A percentile compares a stretch with the other conserved stretches of the same genome.
These are phyloP conservation scores for Fusarium sarcochroum DNA, from an alignment of 2,329 filamentous ascomycete species.

Conservation along the genomic window DNA sequence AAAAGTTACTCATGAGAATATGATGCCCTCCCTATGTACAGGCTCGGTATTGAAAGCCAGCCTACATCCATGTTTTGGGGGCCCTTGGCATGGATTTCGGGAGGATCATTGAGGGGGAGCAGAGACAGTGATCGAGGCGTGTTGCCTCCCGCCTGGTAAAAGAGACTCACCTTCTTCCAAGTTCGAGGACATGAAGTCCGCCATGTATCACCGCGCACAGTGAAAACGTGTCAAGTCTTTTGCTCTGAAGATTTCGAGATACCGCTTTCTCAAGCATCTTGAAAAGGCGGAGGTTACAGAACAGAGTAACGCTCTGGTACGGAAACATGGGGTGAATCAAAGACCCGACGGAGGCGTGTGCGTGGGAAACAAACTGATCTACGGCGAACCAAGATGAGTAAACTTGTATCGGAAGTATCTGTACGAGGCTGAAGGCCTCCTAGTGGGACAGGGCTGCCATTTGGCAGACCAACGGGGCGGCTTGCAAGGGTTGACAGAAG, in stretches of 20 bases:
- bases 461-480: constrained; percentile 15
- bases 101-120: constrained; percentile 29
- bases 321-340: constrained; percentile 29
- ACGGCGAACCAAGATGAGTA: constrained; percentile 2
- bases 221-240: background rate
- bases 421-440: constrained; percentile 23
- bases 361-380: constrained; percentile 33
- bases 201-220: constrained; percentile 6
- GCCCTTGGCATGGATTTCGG: constrained; percentile 35
- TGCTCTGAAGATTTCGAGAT: constrained; percentile 4
- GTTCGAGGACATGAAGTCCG: constrained; percentile 1
- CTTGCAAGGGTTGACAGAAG: constrained; percentile 6
- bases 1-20: constrained; percentile 38
- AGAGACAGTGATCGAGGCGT: constrained; percentile 40
- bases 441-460: background rate
- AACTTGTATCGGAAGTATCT: constrained; percentile 1
- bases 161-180: background rate
- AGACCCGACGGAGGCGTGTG: constrained; percentile 25
- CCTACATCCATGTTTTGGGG: constrained; percentile 31
- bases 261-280: constrained; percentile 15
- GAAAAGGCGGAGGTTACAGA: constrained; percentile 37
- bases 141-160: constrained; percentile 28
- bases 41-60: constrained; percentile 38
- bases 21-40: constrained; percentile 29
- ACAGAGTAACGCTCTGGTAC: constrained; percentile 22